Percentiles rank a stretch among this genome's conserved stretches.
phyloP scores from a whole-genome alignment of 1,139 yeast genomes.

The Saccharomyces uvarum region DNA sequence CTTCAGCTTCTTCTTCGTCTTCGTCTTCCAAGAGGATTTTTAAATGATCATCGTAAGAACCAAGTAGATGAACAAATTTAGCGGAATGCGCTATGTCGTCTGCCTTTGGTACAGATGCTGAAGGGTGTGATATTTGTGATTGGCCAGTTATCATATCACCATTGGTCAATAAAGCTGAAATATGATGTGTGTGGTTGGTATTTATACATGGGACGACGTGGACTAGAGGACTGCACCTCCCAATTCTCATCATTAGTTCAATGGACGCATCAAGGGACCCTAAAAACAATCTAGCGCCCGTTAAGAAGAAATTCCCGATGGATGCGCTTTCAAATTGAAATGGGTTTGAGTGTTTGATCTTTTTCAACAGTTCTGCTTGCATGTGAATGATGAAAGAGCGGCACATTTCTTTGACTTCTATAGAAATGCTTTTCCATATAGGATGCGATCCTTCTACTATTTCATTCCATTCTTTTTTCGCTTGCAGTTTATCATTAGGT shows the following conservation, averaged over 20 bases:
- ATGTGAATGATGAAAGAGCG: slow-evolving; percentile 73
- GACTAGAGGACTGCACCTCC: slow-evolving; percentile 49
- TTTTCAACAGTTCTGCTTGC: slow-evolving; percentile 66
- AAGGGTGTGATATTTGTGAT: slow-evolving; percentile 87
- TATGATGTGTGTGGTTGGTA: slow-evolving; percentile 79
- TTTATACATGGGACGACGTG: slow-evolving; percentile 75
- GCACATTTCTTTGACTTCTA: slow-evolving; percentile 64
- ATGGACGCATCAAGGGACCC: slow-evolving; percentile 82
- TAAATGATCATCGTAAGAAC: not conserved
- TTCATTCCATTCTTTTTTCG: slow-evolving; percentile 65
- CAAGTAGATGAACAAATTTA: slow-evolving; percentile 1
- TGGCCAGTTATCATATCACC: slow-evolving; percentile 85
- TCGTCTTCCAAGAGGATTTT: not conserved
- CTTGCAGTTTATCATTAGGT: slow-evolving; percentile 42
- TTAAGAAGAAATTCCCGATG: slow-evolving; percentile 74
- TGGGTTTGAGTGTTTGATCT: slow-evolving; percentile 49
- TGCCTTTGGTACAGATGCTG: slow-evolving; percentile 12
- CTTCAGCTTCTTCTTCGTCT: slow-evolving; percentile 32
- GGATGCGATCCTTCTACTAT: slow-evolving; percentile 74
- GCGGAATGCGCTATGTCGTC: not conserved
- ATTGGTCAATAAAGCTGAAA: slow-evolving; percentile 64
- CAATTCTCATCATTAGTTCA: slow-evolving; percentile 61
- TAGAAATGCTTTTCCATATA: slow-evolving; percentile 56
- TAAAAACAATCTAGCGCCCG: slow-evolving; percentile 73
- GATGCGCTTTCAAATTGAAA: slow-evolving; percentile 73